phyloP scores from a whole-genome alignment of 768 basidiomycete genomes.

The Boletus tomentosulus region DNA sequence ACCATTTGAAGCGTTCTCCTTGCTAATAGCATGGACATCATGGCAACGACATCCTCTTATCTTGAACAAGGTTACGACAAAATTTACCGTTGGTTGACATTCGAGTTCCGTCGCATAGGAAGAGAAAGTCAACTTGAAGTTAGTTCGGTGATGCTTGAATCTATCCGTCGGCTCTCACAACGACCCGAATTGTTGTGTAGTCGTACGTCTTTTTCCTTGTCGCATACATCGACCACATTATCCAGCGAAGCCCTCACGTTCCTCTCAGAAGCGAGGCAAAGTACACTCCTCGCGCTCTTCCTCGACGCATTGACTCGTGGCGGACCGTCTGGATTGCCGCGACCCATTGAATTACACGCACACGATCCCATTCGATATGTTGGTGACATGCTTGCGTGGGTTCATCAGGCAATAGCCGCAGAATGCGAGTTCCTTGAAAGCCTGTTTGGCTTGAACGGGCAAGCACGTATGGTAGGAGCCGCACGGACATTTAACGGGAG shows the following conservation, averaged over 20 bases:
- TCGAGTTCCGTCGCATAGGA: constrained; percentile 79
- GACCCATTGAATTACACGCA: constrained; percentile 50
- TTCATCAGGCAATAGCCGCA: constrained; percentile 92
- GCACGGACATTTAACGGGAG: constrained; percentile 49
- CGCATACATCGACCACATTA: neutral
- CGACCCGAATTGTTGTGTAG: constrained; percentile 66
- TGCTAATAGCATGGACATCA: constrained; percentile 72
- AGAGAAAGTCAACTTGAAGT: constrained; percentile 75
- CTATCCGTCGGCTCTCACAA: constrained; percentile 66
- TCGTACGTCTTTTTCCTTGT: neutral
- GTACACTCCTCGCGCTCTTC: constrained; percentile 77
- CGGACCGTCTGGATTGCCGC: no score
- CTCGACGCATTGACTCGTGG: constrained; percentile 26
- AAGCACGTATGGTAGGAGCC: constrained; percentile 68
- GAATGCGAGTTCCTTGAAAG: constrained; percentile 92
- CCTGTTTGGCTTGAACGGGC: constrained; percentile 64
- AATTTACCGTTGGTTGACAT: constrained; percentile 77
- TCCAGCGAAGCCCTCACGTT: constrained; percentile 67
- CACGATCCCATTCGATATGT: constrained; percentile 96
- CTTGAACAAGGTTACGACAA: constrained; percentile 91
- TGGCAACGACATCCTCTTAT: constrained; percentile 73
- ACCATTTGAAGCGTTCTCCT: neutral
- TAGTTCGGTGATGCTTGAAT: constrained; percentile 58
- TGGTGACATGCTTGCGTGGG: constrained; percentile 98
- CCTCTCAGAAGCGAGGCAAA: constrained; percentile 80